Percentiles rank a stretch among this genome's conserved stretches.
Conservation (phyloP, 768 basidiomycete genomes). For the Boletus subparvulus region DNA sequence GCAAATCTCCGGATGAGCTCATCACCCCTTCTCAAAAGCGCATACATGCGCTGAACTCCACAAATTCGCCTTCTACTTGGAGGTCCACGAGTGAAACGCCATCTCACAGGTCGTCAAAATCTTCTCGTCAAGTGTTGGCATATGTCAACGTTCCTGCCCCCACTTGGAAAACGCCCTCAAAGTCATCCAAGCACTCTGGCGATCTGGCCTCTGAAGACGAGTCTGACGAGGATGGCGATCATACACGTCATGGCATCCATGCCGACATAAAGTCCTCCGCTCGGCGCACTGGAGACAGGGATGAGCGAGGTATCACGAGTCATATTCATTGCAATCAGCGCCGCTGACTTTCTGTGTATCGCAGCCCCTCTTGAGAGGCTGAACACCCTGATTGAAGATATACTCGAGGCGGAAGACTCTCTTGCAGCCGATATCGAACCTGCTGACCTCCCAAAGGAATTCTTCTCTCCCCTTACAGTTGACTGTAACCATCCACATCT, state of each 20-base stretch:
- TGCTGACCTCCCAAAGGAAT: constrained; percentile 55
- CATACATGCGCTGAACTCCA: constrained; percentile 27
- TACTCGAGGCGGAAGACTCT: constrained; percentile 79
- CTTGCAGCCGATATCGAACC: constrained; percentile 56
- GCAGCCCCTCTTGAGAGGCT: constrained; percentile 76
- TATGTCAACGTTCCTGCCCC: constrained; percentile 34
- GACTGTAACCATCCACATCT: constrained; percentile 64
- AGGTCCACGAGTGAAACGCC: constrained; percentile 22
- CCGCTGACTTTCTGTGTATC: constrained; percentile 1
- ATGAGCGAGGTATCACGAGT: constrained; percentile 59
- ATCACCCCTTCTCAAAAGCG: constrained; percentile 68
- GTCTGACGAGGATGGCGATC: constrained; percentile 41
- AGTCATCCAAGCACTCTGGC: constrained; percentile 28
- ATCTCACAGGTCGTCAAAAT: constrained; percentile 29
- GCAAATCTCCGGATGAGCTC: constrained; percentile 60
- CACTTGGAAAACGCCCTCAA: constrained; percentile 31
- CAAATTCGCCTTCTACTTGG: constrained; percentile 9
- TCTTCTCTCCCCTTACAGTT: constrained; percentile 60
- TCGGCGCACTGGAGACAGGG: constrained; percentile 69
- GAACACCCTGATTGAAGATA: constrained; percentile 71
- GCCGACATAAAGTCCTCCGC: constrained; percentile 49
- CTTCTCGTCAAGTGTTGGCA: constrained; percentile 34
- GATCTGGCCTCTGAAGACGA: constrained; percentile 55
- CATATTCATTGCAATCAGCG: background rate
- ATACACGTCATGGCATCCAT: constrained; percentile 24